Evolutionary conservation across 2,329 filamentous ascomycete genomes (phyloP), one percentile per base, ranked within the genome.

Genomic region (Trichophyton benhamiae): DNA sequence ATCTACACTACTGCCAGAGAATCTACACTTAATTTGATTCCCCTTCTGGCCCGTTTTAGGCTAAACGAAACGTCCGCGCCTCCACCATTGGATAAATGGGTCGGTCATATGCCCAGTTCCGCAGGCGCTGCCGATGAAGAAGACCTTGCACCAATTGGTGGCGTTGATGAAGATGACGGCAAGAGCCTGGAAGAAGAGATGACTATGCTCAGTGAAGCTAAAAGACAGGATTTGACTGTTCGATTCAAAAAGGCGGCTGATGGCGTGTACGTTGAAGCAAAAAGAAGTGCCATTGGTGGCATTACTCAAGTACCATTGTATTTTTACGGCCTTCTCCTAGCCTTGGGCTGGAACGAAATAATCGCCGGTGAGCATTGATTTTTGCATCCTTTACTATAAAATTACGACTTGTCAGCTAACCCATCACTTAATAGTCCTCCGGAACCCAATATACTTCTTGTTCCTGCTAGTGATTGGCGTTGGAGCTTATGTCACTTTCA

Each of bases 191-290:
- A 96, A 70, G 94, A 97, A 72, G 94, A 99, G 76, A 96, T 95
- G 85, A 94, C 89, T 0, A 84, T 97, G n/a, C 81, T 99, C 55
- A 87, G 87, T 69, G 92, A 97, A 75, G 82, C 85, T 66, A 96
- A 96, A 77, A 84, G 89, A 63, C 89, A 95, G 71, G 91, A 99
- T 72, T 82, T 99, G 30, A 89, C 91, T 8, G 87, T 95, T 13
- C 83, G 94, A 61, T 99, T 99, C 82, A 97, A 96, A 82, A 97
- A 97, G 82, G 94, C 90, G 41, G 94, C 94, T 0, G 94, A 99
- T 72, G 94, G 91, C 6, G 92, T 99, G 3, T 99, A 96, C 69
- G 91, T 99, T 48, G 94, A 99, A 77, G 94, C 94, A 58, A 99
- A 99, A 81, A 85, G 94, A 62, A 91, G 92, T 72, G 94, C 94